Evolutionary conservation across 257 asterid species (phyloP), one percentile per base, ranked within the genome.

Genomic region (Solanum paucissectum): DNA sequence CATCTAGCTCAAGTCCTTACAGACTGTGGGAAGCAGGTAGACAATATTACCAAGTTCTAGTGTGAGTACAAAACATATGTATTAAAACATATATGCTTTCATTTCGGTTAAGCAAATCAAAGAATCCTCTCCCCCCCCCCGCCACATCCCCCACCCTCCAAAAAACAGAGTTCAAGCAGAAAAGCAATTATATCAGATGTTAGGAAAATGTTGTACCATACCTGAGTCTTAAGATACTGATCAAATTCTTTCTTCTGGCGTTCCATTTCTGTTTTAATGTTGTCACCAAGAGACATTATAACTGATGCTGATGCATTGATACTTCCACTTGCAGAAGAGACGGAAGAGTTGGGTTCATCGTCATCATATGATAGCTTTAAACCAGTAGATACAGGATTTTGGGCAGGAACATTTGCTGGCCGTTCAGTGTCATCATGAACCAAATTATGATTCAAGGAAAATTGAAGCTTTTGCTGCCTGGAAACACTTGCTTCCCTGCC

Each of bases 351-450:
- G n/a, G 88, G 94, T 86, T 96, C 98, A 66, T 95, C 97, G 13
- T 95, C 95, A 32, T 94, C 98, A 36, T 94, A 96, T n/a, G 96
- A 94, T 87, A 96, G 89, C 92, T 91, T 94, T 88, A 96, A 95
- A 86, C 99, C 99, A 76, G 98, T 95, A 18, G 98, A 95, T 9
- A 95, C 98, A 8, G 92, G 95, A 92, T 94, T 94, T 83, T 90
- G 95, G 90, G 88, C 84, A 88, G 91, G 89, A 89, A 90, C 72
- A 79, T 87, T 89, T 76, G 90, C 88, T 64, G 88, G 89, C 88
- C 87, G 89, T 68, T 94, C 96, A 33, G 91, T 73, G 89, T 94
- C 98, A 60, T 93, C 94, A 18, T 64, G 90, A 89, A 89, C 89
- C 21, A 90, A 58, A 60, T 89, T 90, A 76, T 88, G 93, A 69